Conservation (phyloP, 2,329 filamentous ascomycete species). For the Leptographium procerum region DNA sequence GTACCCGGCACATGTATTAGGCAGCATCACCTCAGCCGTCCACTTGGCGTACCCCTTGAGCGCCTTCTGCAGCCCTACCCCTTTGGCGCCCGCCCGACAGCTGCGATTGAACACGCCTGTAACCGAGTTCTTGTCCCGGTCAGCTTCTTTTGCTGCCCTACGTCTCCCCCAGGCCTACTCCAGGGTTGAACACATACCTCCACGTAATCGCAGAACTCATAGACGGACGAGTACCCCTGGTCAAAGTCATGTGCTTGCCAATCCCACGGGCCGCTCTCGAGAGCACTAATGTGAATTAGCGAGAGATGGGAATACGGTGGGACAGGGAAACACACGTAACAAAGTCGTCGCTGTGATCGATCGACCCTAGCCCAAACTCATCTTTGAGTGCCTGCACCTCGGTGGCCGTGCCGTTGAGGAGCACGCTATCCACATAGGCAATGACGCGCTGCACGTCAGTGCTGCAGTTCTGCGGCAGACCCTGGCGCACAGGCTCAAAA, state of each 20-base stretch:
- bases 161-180: too few relatives aligned
- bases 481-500: constrained; percentile 39
- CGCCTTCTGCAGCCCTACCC: constrained; percentile 38
- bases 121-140: constrained; percentile 23
- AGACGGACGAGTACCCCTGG: constrained; percentile 34
- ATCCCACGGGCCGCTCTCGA: constrained; percentile 43
- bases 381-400: constrained; percentile 34
- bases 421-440: constrained; percentile 36
- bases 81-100: constrained; percentile 28
- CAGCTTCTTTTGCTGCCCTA: too few relatives aligned
- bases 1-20: constrained; percentile 30
- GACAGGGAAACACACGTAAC: constrained; percentile 16
- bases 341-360: constrained; percentile 35
- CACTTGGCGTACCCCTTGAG: constrained; percentile 40
- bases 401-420: constrained; percentile 24
- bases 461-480: constrained; percentile 46
- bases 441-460: constrained; percentile 38
- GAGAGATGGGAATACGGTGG: background rate
- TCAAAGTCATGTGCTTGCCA: constrained; percentile 45
- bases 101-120: constrained; percentile 28
- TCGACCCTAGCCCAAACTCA: constrained; percentile 33
- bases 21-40: constrained; percentile 28
- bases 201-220: constrained; percentile 36
- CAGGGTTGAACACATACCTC: constrained; percentile 20
- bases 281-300: constrained; percentile 21